Percentiles rank a stretch among this genome's conserved stretches.
These are phyloP conservation scores for Boeremia exigua DNA, from an alignment of 2,329 filamentous ascomycete genomes.

Conservation along the genomic window DNA sequence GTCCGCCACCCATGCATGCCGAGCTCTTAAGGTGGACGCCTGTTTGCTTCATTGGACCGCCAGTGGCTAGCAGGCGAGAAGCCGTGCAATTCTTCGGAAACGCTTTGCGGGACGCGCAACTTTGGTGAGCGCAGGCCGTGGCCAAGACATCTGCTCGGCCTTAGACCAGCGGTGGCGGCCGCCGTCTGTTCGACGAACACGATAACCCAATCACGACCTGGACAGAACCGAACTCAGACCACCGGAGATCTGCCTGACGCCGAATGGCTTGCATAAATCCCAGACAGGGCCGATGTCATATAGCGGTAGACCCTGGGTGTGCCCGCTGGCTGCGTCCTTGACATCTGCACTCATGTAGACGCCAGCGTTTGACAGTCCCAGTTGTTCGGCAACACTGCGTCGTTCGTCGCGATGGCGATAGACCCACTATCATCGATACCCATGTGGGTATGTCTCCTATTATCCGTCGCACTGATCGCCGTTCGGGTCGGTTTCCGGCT, in stretches of 20 bases:
- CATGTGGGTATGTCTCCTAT: slow-evolving; percentile 24
- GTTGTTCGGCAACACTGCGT: slow-evolving; percentile 5
- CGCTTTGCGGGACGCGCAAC: neutral
- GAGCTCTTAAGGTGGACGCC: neutral
- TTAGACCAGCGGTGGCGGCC: slow-evolving; percentile 9
- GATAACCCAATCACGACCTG: slow-evolving; percentile 3
- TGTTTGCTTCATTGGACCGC: neutral
- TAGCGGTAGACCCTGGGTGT: neutral
- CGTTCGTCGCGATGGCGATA: slow-evolving; percentile 10
- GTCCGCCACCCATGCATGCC: neutral
- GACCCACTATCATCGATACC: slow-evolving; percentile 14
- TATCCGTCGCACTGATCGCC: slow-evolving; percentile 20
- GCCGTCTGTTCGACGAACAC: neutral
- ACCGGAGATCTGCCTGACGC: neutral
- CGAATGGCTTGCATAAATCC: slow-evolving; percentile 11
- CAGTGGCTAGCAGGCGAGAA: neutral
- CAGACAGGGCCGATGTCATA: slow-evolving; percentile 10
- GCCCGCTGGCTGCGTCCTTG: slow-evolving; percentile 1
- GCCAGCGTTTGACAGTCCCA: neutral
- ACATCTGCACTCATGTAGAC: slow-evolving; percentile 16
- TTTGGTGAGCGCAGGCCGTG: slow-evolving; percentile 8
- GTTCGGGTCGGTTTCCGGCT: slow-evolving; percentile 18
- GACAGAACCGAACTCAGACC: neutral
- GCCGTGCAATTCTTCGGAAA: neutral
- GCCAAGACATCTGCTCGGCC: slow-evolving; percentile 2